These are phyloP conservation scores for Stachybotrys elegans DNA, from an alignment of 2,329 filamentous ascomycete species.

Conservation along the genomic window DNA sequence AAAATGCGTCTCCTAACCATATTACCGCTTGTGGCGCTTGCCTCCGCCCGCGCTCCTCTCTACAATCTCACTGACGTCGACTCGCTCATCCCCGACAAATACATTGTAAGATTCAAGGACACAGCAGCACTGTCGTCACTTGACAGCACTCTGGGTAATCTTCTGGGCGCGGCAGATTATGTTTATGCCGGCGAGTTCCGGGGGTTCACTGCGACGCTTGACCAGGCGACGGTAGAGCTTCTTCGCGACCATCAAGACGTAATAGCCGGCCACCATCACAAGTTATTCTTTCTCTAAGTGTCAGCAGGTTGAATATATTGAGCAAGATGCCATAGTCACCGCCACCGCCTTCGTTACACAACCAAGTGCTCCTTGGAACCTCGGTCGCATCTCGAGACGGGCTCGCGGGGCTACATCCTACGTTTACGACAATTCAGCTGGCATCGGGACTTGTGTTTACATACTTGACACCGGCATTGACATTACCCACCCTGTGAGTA, in stretches of 20 bases:
- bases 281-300: background rate
- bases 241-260: conserved; percentile 18
- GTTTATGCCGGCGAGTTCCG: conserved; percentile 16
- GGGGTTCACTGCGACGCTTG: conserved; percentile 19
- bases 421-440: conserved; percentile 27
- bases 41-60: background rate
- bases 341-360: conserved; percentile 19
- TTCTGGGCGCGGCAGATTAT: conserved; percentile 18
- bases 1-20: background rate
- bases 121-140: conserved; percentile 9
- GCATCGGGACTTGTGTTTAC: conserved; percentile 32
- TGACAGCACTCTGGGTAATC: conserved; percentile 9
- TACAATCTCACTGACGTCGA: background rate
- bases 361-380: conserved; percentile 29
- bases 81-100: conserved; percentile 18
- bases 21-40: background rate
- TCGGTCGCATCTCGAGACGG: conserved; percentile 28
- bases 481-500: conserved; percentile 25
- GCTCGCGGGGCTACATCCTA: conserved; percentile 18
- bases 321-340: conserved; percentile 24
- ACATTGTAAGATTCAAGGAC: conserved; percentile 25
- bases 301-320: conserved; percentile 27
- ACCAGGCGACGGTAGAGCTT: conserved; percentile 12
- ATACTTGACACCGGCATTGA: conserved; percentile 38
- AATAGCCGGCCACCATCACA: conserved; percentile 4